Base-by-base conservation (phyloP, 352 stramenopile species). In the Pythium scleroteichum region DNA sequence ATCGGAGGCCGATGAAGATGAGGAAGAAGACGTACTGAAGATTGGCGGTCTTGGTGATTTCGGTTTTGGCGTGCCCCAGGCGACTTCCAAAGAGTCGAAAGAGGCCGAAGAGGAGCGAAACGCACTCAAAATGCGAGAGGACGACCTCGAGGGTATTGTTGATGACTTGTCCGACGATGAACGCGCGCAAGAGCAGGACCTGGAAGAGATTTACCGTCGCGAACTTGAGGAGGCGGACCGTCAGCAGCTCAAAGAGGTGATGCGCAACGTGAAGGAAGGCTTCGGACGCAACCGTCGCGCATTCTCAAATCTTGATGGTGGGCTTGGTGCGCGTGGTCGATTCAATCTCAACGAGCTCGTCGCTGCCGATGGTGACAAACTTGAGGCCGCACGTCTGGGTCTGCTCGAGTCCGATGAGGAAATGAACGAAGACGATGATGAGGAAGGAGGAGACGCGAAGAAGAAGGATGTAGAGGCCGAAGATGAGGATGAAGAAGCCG, bases 261-360 rank as follows among this genome's bases (percentile, higher is more conserved):
- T 95, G 80, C 80, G 86, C 20, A 93, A 93, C 54, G 86, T 95
- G n/a, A 92, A 92, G 53, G 86, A 95, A 53, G 86, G 86, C 45
- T 95, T 92, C 62, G 86, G 86, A 17, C 82, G 86, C 65, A 95
- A 92, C 54, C 83, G 84, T 29, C 83, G 82, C 7, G 79, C 84
- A 1, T 93, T 95, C 62, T 86, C 76, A 2, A 66, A 74, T 8
- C 35, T 90, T 2, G 67, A 83, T 29, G 73, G 69, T 13, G 79
- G 76, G 4, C 70, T 68, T 1, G 78, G 73, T 6, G 84, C 86
- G 22, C 83, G 86, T 57, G 86, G 86, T 64, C 78, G 86, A 32
- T 95, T 95, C 62, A 91, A 93, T 51, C 64, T 95, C 17, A 75
- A 93, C 53, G 79, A 93, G 47, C 71, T 95, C 0, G 84, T 93